Conservation (phyloP, 177 flowering plant species). For the Tripterygium wilfordii region DNA sequence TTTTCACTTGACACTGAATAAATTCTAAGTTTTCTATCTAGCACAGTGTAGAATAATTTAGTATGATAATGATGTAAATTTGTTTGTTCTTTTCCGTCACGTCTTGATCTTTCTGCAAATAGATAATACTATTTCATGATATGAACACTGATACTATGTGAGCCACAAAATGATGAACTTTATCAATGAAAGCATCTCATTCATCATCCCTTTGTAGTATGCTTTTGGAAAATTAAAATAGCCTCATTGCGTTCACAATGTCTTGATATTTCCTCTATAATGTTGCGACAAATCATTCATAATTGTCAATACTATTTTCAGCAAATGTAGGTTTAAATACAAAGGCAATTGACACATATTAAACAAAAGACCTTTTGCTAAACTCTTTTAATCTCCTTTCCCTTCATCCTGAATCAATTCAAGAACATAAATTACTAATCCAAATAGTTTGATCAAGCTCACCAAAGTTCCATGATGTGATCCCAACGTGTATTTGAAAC, state of each 20-base stretch:
- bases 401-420: not conserved
- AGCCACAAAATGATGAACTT: not conserved
- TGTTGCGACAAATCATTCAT: not conserved
- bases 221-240: not conserved
- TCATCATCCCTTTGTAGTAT: not conserved
- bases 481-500: not conserved
- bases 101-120: not conserved
- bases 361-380: not conserved
- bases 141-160: not conserved
- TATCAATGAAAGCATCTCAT: not conserved
- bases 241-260: not conserved
- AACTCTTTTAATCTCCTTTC: not conserved
- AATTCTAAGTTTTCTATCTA: not conserved
- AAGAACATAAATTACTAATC: not conserved
- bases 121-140: not conserved
- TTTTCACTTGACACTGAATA: no score
- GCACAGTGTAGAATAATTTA: not conserved
- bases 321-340: constrained; percentile 4
- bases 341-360: not conserved
- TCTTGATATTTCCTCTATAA: constrained; percentile 1
- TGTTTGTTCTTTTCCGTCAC: not conserved
- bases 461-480: not conserved
- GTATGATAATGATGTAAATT: constrained; percentile 1
- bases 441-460: not conserved
- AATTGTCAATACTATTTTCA: not conserved